Evolutionary conservation across 225 moss, liverwort and hornwort genomes (phyloP), one percentile per base, ranked within the genome.

Genomic region (Lunularia cruciata): DNA sequence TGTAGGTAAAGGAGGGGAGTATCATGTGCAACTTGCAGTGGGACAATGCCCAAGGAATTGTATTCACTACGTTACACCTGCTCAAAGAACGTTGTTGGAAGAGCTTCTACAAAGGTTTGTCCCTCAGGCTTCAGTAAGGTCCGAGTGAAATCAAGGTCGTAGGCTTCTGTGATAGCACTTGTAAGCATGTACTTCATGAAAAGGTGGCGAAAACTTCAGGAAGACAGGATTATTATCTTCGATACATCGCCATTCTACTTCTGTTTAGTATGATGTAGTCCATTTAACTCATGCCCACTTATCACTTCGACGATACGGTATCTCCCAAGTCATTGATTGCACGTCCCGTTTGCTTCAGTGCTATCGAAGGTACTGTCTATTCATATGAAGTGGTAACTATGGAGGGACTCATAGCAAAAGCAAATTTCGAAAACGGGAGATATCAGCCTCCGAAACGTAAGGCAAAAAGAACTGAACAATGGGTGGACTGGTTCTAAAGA

Each of bases 21-120:
- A 98, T 69, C 77, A 77, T 65, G 86, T 98, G 52, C 91, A 98
- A 76, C 76, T 93, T 61, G 98, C 98, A 52, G 93, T 93, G 63
- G 98, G 98, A 32, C 98, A 98, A 30, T 98, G 98, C 70, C 98
- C 98, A 71, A 87, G 85, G 47, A 93, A 86, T 69, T 98, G 98
- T 82, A 91, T 98, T 57, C 90, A 93, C 69, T 90, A 81, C 75
- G 78, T 92, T 34, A 95, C 95, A 67, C 92, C 95, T 27, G 68
- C 72, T 77, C 95, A 95, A 80, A 86, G 95, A 73, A 77, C 73
- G 37, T 57, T 78, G 12, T 72, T 95, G 12, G 95, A 92, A 72
- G 71, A 79, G 72, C 78, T 92, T 26, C 69, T 95, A 60, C 67
- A 48, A 73, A 84, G 88, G 95, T 94, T 86, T 65, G 65, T 34